phyloP scores from a whole-genome alignment of 2,329 filamentous ascomycete species.

The Monilinia laxa region DNA sequence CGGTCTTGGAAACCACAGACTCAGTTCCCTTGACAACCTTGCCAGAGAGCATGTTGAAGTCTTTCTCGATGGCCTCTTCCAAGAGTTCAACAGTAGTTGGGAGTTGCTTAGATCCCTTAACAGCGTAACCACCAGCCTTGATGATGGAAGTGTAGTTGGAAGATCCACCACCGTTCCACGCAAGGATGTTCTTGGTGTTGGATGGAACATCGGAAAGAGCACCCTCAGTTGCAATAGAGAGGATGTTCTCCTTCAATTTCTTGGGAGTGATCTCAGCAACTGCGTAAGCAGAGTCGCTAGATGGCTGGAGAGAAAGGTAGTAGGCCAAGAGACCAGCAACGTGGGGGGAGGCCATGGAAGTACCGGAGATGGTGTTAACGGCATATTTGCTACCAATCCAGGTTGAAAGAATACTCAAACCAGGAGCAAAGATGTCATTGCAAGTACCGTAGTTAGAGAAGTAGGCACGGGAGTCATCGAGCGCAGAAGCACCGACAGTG shows the following conservation, averaged over 20 bases:
- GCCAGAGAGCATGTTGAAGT: constrained; percentile 55
- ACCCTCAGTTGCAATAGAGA: constrained; percentile 77
- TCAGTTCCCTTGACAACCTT: constrained; percentile 57
- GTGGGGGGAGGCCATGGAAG: constrained; percentile 98
- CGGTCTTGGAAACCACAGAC: constrained; percentile 54
- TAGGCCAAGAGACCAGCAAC: constrained; percentile 96
- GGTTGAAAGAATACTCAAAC: constrained; percentile 94
- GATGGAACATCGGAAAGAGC: constrained; percentile 78
- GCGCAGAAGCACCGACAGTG: constrained; percentile 91
- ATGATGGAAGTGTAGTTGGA: constrained; percentile 88
- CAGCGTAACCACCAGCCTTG: constrained; percentile 68
- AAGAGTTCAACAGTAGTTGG: constrained; percentile 58
- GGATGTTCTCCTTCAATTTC: constrained; percentile 87
- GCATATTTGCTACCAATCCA: constrained; percentile 97
- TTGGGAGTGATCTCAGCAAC: constrained; percentile 86
- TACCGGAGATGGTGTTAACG: constrained; percentile 98
- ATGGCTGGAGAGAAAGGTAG: constrained; percentile 93
- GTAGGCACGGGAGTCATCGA: constrained; percentile 95
- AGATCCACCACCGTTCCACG: constrained; percentile 97
- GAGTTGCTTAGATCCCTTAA: constrained; percentile 49
- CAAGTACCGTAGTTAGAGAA: constrained; percentile 99
- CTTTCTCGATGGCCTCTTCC: constrained; percentile 58
- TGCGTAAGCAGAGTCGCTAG: constrained; percentile 85
- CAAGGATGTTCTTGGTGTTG: constrained; percentile 90
- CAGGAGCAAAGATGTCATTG: constrained; percentile 98